A percentile compares a stretch with the other conserved stretches of the same genome.
These are phyloP conservation scores for Chaetoscypha palmicola DNA, from an alignment of 2,329 filamentous ascomycete genomes.

Conservation along the genomic window DNA sequence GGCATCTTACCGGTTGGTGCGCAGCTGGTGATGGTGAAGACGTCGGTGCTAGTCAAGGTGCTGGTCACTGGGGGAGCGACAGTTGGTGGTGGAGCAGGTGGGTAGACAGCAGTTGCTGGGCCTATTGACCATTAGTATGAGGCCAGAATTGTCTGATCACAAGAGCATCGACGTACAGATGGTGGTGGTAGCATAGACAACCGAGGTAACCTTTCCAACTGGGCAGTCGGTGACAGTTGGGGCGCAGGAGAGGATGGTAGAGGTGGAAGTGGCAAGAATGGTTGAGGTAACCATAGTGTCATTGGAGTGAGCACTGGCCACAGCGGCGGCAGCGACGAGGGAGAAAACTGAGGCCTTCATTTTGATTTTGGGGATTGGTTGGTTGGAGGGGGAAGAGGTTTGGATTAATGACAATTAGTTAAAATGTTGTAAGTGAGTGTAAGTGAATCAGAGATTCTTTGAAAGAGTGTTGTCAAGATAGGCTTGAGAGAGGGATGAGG, in stretches of 20 bases:
- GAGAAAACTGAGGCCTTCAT: constrained; percentile 15
- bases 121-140: constrained; percentile 2
- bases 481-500: constrained; percentile 10
- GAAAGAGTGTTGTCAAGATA: constrained; percentile 7
- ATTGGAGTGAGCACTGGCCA: background rate
- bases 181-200: constrained; percentile 24
- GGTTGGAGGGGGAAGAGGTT: background rate
- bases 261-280: constrained; percentile 14
- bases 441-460: constrained; percentile 11
- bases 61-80: constrained; percentile 2
- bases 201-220: constrained; percentile 25
- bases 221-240: constrained; percentile 26
- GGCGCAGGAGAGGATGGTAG: constrained; percentile 23
- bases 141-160: background rate
- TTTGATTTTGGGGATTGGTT: constrained; percentile 5
- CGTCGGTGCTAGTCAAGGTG: constrained; percentile 12
- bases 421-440: constrained; percentile 5
- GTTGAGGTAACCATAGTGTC: constrained; percentile 5
- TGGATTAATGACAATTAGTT: background rate
- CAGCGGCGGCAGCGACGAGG: constrained; percentile 1
- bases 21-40: constrained; percentile 23
- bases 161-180: too few relatives aligned
- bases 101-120: constrained; percentile 6
- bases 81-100: constrained; percentile 1
- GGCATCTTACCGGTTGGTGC: too few relatives aligned